phyloP scores from a whole-genome alignment of 2,329 filamentous ascomycete species.

The Neonectria ditissima region DNA sequence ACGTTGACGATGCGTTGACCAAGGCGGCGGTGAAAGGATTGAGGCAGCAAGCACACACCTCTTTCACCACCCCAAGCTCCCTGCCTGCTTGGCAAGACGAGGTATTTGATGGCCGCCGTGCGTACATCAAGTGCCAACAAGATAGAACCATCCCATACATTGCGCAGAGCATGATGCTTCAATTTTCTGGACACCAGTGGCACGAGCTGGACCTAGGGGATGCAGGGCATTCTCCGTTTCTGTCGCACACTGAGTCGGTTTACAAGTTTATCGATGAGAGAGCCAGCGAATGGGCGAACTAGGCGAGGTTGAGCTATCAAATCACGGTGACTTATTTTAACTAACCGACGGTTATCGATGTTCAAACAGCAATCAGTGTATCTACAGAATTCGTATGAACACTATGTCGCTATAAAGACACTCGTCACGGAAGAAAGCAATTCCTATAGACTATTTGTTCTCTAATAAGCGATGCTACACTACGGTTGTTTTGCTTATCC shows the following conservation, averaged over 20 bases:
- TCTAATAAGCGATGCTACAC: too few species aligned
- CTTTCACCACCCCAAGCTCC: constrained; percentile 12
- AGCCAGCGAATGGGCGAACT: constrained; percentile 6
- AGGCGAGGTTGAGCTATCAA: background rate
- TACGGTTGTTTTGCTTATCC: too few species aligned
- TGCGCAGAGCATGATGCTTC: constrained; percentile 19
- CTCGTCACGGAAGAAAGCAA: too few species aligned
- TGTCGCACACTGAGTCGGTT: constrained; percentile 15
- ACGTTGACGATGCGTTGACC: background rate
- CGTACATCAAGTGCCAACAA: constrained; percentile 24
- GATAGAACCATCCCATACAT: constrained; percentile 17
- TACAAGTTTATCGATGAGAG: constrained; percentile 18
- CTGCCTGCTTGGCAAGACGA: constrained; percentile 27
- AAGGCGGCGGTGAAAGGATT: constrained; percentile 3
- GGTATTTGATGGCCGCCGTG: constrained; percentile 23
- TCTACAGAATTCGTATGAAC: too few species aligned
- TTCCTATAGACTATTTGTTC: too few species aligned
- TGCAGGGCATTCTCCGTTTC: constrained; percentile 27
- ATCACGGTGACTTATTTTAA: background rate
- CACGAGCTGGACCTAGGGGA: constrained; percentile 21
- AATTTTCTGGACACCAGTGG: constrained; percentile 11
- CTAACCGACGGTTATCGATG: too few species aligned
- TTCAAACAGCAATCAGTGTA: too few species aligned
- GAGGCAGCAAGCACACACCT: constrained; percentile 11
- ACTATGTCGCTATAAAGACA: too few species aligned